A percentile compares a stretch with the other conserved stretches of the same genome.
phyloP scores from a whole-genome alignment of 2,329 filamentous ascomycete species.

The Talaromyces rugulosus region DNA sequence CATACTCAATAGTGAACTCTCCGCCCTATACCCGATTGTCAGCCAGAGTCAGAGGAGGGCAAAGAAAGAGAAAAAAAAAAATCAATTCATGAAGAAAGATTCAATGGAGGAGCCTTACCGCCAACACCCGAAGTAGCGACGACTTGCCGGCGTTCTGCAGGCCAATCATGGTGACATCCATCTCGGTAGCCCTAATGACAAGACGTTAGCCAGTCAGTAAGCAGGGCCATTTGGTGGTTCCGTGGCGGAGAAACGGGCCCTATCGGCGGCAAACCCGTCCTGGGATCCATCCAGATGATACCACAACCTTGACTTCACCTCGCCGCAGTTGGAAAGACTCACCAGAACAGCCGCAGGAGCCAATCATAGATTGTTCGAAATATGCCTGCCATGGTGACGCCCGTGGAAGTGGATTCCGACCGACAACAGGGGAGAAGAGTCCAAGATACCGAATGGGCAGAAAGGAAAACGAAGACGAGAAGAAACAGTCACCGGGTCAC shows the following conservation, averaged over 20 bases:
- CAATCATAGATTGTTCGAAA: slow-evolving; percentile 97
- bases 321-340: slow-evolving; percentile 32
- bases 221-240: slow-evolving; percentile 16
- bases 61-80: background rate
- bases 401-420: background rate
- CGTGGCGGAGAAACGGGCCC: slow-evolving; percentile 31
- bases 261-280: slow-evolving; percentile 18
- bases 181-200: slow-evolving; percentile 83
- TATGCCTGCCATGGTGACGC: slow-evolving; percentile 70
- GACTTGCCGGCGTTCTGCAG: slow-evolving; percentile 98
- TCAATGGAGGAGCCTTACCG: slow-evolving; percentile 60
- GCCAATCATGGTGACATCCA: slow-evolving; percentile 99
- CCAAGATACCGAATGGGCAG: background rate
- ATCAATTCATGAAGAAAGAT: background rate
- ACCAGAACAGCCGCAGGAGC: slow-evolving; percentile 97
- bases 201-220: slow-evolving; percentile 10
- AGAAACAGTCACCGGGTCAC: slow-evolving; percentile 2
- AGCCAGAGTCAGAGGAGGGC: background rate
- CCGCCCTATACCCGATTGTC: slow-evolving; percentile 63
- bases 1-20: slow-evolving; percentile 98
- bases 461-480: slow-evolving; percentile 11
- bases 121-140: slow-evolving; percentile 84
- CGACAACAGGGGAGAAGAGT: background rate
- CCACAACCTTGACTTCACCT: slow-evolving; percentile 1
- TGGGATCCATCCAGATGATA: slow-evolving; percentile 20